Percentiles rank a stretch among this genome's conserved stretches.
Evolutionary conservation across 2,329 filamentous ascomycete species (phyloP).

Genomic region (Colletotrichum neosansevieriae): DNA sequence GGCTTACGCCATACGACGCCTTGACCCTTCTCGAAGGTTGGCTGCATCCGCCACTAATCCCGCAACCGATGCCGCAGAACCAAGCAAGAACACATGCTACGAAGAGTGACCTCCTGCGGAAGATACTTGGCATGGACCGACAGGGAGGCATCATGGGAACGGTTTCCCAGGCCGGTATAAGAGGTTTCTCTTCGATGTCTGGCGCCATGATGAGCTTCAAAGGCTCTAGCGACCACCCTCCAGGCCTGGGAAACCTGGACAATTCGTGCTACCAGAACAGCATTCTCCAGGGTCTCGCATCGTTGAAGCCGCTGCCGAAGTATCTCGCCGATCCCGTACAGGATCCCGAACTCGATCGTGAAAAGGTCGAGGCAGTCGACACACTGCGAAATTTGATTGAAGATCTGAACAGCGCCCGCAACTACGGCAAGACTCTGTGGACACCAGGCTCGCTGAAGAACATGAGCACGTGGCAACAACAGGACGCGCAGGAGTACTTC

Average conservation of each 20-base stretch:
- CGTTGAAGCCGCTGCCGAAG: slow-evolving; percentile 75
- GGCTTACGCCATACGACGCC: slow-evolving; percentile 66
- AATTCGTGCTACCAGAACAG: slow-evolving; percentile 99
- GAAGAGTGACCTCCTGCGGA: slow-evolving; percentile 75
- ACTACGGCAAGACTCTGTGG: slow-evolving; percentile 84
- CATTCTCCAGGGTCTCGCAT: slow-evolving; percentile 86
- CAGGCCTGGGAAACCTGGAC: slow-evolving; percentile 88
- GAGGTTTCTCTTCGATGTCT: slow-evolving; percentile 66
- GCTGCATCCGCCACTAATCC: slow-evolving; percentile 61
- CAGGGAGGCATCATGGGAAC: slow-evolving; percentile 66
- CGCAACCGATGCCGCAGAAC: slow-evolving; percentile 53
- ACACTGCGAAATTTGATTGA: slow-evolving; percentile 74
- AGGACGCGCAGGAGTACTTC: slow-evolving; percentile 98
- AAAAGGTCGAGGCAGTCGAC: slow-evolving; percentile 43
- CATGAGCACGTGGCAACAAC: slow-evolving; percentile 95
- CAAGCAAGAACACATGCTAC: slow-evolving; percentile 61
- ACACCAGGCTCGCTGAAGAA: slow-evolving; percentile 85
- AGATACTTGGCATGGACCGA: slow-evolving; percentile 70
- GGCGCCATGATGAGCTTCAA: slow-evolving; percentile 56
- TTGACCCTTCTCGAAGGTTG: slow-evolving; percentile 69
- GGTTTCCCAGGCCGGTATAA: slow-evolving; percentile 69
- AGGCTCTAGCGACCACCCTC: slow-evolving; percentile 59
- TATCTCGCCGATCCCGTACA: slow-evolving; percentile 69
- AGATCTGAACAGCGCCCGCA: slow-evolving; percentile 76
- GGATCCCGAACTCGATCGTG: slow-evolving; percentile 37